Conservation (phyloP, 768 basidiomycete species). For the Harrya chromipes region DNA sequence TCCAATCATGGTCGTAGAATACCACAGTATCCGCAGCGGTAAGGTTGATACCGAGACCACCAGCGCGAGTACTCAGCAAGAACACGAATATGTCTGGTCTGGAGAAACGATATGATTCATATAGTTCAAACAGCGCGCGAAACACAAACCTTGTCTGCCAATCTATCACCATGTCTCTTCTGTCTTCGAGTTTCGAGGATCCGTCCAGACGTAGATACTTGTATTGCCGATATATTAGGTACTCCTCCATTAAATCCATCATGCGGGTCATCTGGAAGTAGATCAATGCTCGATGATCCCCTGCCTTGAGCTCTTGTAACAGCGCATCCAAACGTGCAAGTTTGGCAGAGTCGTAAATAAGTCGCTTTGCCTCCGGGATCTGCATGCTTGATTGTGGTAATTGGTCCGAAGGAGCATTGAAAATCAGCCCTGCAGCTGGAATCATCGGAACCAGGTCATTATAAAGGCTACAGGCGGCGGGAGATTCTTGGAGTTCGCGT, state of each 20-base stretch:
- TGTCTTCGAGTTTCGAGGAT: conserved; percentile 90
- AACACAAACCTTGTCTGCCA: conserved; percentile 89
- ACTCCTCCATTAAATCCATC: conserved; percentile 99
- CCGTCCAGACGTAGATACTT: conserved; percentile 93
- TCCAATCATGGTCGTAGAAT: conserved; percentile 37
- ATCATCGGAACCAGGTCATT: conserved; percentile 54
- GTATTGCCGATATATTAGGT: conserved; percentile 94
- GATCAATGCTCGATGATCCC: conserved; percentile 89
- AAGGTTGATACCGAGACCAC: conserved; percentile 95
- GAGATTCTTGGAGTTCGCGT: conserved; percentile 57
- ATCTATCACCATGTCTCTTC: conserved; percentile 98
- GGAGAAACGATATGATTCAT: background rate
- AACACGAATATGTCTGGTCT: conserved; percentile 91
- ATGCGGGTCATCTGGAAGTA: conserved; percentile 99
- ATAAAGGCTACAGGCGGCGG: conserved; percentile 46
- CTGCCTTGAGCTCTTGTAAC: conserved; percentile 88
- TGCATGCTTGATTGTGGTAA: conserved; percentile 82
- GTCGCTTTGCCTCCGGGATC: conserved; percentile 90
- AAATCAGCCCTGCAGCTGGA: conserved; percentile 64
- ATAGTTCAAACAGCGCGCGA: background rate
- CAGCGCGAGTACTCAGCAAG: conserved; percentile 90
- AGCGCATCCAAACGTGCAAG: conserved; percentile 85
- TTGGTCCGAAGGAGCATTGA: conserved; percentile 64
- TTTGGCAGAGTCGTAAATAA: conserved; percentile 96
- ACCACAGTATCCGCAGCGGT: conserved; percentile 55